A percentile compares a stretch with the other conserved stretches of the same genome.
Conservation (phyloP, 2,329 filamentous ascomycete species). For the Harringtonia lauricola region DNA sequence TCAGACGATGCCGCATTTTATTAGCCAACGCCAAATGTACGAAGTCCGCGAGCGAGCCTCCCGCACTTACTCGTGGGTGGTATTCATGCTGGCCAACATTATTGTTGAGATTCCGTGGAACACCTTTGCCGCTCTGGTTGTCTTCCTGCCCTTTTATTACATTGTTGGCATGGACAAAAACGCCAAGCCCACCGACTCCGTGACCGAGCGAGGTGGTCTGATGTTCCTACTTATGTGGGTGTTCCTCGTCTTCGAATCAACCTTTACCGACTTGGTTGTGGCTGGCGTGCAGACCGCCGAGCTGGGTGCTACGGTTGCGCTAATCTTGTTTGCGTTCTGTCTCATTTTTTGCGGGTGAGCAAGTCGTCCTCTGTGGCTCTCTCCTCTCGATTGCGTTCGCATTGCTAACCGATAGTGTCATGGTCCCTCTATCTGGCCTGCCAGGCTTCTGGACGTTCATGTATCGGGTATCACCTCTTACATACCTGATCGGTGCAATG, state of each 20-base stretch:
- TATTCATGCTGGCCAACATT: slow-evolving; percentile 55
- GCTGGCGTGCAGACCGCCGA: slow-evolving; percentile 45
- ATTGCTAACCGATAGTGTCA: too few relatives aligned
- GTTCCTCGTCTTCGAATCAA: slow-evolving; percentile 59
- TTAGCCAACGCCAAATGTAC: slow-evolving; percentile 53
- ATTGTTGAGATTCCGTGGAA: slow-evolving; percentile 60
- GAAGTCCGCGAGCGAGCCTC: slow-evolving; percentile 55
- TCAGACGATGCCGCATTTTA: slow-evolving; percentile 56
- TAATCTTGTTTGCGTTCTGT: too few relatives aligned
- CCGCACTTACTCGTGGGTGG: slow-evolving; percentile 54
- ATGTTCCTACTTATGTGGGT: slow-evolving; percentile 76
- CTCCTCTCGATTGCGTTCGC: too few relatives aligned
- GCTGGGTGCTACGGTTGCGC: too few relatives aligned
- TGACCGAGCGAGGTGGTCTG: slow-evolving; percentile 59
- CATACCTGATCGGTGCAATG: slow-evolving; percentile 57
- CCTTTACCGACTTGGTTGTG: slow-evolving; percentile 65
- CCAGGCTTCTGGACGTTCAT: too few relatives aligned
- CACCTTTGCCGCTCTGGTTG: slow-evolving; percentile 24
- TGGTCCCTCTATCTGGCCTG: too few relatives aligned
- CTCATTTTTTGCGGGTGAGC: too few relatives aligned
- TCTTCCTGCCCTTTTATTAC: slow-evolving; percentile 52
- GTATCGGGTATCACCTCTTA: slow-evolving; percentile 1
- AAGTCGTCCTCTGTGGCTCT: slow-evolving; percentile 18
- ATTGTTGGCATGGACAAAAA: slow-evolving; percentile 56
- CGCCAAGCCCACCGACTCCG: slow-evolving; percentile 46